Evolutionary conservation across 352 stramenopile species (phyloP), one percentile per base, ranked within the genome.

Genomic region (Globisporangium iwayamae): DNA sequence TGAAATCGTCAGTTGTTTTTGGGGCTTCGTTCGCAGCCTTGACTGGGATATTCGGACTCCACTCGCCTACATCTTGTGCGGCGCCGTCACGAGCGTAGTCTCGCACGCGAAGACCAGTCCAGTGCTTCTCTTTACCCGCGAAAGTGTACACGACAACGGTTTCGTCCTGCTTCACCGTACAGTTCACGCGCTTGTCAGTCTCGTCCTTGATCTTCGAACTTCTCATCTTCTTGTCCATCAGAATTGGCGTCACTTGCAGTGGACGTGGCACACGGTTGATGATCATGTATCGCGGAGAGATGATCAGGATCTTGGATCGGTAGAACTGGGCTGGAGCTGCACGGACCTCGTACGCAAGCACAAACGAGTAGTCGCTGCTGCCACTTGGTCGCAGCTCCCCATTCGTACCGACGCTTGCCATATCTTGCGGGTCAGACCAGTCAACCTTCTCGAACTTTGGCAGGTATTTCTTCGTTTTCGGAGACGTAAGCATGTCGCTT

Each of bases 311-410:
- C 71, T 93, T 94, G 9, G 87, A 89, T 5, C 84, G 73, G 65
- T 85, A 89, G 54, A 95, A 96, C 62, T 94, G 87, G 0, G 74
- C 80, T 41, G 87, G 86, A 18, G 84, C 87, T 4, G 83, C 87
- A n/a, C 82, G 72, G 6, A 93, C 69, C 66, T 94, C 84, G 65
- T 87, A 96, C 50, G 85, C 83, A 47, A 96, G 70, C 48, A 95
- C 79, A 36, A 90, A 96, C 13, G 75, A 80, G 10, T 78, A 87
- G 51, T 86, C 72, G 16, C 72, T 75, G 10, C 67, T 77, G 48
- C 69, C 70, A 57, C 62, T 70, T 16, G 77, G 72, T 14, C 75
- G 67, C 43, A 96, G 20, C 60, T 94, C 85, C 48, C 85, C 84
- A 34, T 81, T 84, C n/a, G 76, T 93, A 8, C 87, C 81, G 18